Percentiles rank a stretch among this genome's conserved stretches.
phyloP scores from a whole-genome alignment of 2,329 filamentous ascomycete genomes.

The Calonectria crousiana region DNA sequence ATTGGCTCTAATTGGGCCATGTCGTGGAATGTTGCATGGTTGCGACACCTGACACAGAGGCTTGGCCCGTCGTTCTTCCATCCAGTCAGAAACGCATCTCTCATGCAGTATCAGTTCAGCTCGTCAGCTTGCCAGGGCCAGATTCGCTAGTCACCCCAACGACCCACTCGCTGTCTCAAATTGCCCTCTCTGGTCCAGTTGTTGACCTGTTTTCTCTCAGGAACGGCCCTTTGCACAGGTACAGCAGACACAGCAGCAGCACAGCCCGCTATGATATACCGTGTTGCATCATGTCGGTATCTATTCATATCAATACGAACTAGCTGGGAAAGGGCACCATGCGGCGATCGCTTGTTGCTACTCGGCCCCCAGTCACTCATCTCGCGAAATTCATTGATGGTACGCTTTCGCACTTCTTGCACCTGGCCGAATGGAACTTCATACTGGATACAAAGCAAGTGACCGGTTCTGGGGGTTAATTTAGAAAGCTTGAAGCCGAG shows the following conservation, averaged over 20 bases:
- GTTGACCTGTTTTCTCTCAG: background rate
- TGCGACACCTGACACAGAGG: background rate
- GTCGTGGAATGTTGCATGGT: background rate
- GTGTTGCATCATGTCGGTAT: background rate
- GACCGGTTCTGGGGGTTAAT: background rate
- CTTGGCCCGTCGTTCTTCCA: background rate
- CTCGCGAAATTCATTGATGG: background rate
- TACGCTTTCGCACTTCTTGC: background rate
- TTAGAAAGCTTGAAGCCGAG: background rate
- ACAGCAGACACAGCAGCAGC: background rate
- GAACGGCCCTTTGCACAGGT: background rate
- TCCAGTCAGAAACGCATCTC: background rate
- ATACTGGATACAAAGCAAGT: background rate
- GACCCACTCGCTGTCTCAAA: background rate
- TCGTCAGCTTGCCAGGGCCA: background rate
- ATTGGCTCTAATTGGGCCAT: background rate
- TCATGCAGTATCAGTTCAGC: background rate
- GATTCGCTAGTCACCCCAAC: background rate
- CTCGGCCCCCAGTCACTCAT: no score
- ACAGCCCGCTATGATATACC: background rate
- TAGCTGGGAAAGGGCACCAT: background rate
- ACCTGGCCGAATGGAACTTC: background rate
- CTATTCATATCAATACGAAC: conserved; percentile 1
- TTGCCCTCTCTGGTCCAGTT: background rate
- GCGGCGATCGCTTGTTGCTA: background rate